Conservation (phyloP, 345 rosid genomes). For the Dovyalis caffra region DNA sequence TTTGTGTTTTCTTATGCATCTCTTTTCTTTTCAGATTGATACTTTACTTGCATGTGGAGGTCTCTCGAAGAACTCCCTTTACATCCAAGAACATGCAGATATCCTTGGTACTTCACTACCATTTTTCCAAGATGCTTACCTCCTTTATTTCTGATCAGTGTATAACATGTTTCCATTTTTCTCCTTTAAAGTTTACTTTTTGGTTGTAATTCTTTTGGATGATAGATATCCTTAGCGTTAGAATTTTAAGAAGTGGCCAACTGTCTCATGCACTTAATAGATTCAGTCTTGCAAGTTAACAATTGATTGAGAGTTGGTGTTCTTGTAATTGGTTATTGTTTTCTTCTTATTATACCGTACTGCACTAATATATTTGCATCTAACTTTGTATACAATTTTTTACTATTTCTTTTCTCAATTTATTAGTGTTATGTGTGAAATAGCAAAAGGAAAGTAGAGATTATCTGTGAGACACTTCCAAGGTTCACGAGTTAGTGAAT, state of each 20-base stretch:
- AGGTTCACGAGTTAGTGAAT: too few species aligned
- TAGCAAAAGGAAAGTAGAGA: background rate
- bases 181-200: too few species aligned
- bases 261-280: too few species aligned
- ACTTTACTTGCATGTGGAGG: slow-evolving; percentile 89
- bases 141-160: background rate
- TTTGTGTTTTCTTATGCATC: background rate
- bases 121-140: background rate
- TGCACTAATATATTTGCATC: background rate
- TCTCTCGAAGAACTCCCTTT: slow-evolving; percentile 68
- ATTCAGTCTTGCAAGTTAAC: background rate
- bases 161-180: background rate
- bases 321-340: background rate
- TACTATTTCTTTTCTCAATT: background rate
- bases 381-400: background rate
- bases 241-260: background rate
- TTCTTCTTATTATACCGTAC: too few species aligned
- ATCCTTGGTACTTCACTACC: slow-evolving; percentile 52
- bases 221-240: too few species aligned
- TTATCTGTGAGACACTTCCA: background rate
- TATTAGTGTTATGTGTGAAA: background rate
- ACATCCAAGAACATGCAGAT: slow-evolving; percentile 88
- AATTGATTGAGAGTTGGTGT: background rate
- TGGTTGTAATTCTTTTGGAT: too few species aligned
- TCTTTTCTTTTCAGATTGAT: slow-evolving; percentile 54